These are phyloP conservation scores for Syncephalastrum monosporum DNA, from an alignment of 371 early-diverging fungal species.

Conservation along the genomic window DNA sequence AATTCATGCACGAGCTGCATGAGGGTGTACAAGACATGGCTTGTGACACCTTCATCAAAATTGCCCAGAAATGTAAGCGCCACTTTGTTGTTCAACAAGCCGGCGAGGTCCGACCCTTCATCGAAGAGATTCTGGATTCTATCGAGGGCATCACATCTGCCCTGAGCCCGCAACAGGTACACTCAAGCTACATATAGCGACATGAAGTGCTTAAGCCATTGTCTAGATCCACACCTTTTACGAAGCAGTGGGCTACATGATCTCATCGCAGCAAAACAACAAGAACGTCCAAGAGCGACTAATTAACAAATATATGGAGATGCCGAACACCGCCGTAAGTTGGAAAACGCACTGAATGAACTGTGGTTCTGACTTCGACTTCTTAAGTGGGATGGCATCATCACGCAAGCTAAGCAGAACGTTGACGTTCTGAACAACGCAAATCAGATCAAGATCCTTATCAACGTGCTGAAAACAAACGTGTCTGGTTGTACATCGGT, in stretches of 20 bases:
- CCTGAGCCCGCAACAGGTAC: constrained; percentile 84
- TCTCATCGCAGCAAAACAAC: constrained; percentile 79
- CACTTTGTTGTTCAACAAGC: constrained; percentile 92
- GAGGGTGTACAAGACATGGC: constrained; percentile 99
- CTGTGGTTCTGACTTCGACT: not conserved
- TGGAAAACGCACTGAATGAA: not conserved
- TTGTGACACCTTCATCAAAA: constrained; percentile 99
- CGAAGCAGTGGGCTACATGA: constrained; percentile 96
- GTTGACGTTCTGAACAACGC: constrained; percentile 74
- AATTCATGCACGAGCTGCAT: constrained; percentile 99
- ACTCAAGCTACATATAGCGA: not conserved
- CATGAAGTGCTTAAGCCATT: not conserved
- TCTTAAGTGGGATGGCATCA: constrained; percentile 78
- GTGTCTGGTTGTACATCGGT: constrained; percentile 88
- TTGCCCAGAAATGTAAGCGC: constrained; percentile 94
- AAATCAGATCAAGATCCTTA: constrained; percentile 82
- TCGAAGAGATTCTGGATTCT: constrained; percentile 87
- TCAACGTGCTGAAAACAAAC: constrained; percentile 94
- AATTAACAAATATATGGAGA: constrained; percentile 83
- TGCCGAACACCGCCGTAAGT: constrained; percentile 81
- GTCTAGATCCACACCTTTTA: constrained; percentile 89
- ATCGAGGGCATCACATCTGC: constrained; percentile 85
- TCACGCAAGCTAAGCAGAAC: constrained; percentile 72
- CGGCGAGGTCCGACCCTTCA: constrained; percentile 85
- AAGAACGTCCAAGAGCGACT: constrained; percentile 72